Evolutionary conservation across 352 stramenopile species (phyloP).

Genomic region (Thalassiosira exigua): DNA sequence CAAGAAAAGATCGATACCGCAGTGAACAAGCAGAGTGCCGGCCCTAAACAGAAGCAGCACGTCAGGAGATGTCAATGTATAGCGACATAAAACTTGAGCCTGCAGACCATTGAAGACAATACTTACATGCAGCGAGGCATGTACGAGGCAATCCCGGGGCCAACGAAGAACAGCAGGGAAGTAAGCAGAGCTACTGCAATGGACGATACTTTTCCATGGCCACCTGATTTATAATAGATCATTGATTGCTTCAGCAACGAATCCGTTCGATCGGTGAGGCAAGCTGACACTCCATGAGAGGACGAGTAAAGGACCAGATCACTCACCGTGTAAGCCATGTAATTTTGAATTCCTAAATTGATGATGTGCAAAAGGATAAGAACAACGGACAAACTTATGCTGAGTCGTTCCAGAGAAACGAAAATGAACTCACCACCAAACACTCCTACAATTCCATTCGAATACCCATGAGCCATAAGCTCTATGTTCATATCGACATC

Average conservation of each 20-base stretch:
- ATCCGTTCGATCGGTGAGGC: too few species aligned
- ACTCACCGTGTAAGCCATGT: constrained; percentile 85
- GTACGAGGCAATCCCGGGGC: constrained; percentile 87
- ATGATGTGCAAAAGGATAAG: too few species aligned
- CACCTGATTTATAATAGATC: constrained; percentile 85
- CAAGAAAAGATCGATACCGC: constrained; percentile 89
- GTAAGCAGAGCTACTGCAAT: constrained; percentile 76
- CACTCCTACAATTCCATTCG: constrained; percentile 89
- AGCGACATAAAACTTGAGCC: too few species aligned
- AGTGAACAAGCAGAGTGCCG: constrained; percentile 91
- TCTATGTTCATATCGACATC: constrained; percentile 93
- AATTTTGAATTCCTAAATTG: constrained; percentile 90
- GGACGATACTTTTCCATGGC: constrained; percentile 51
- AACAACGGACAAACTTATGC: constrained; percentile 63
- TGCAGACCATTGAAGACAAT: too few species aligned
- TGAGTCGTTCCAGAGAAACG: background rate
- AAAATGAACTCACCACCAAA: constrained; percentile 75
- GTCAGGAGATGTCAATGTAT: too few species aligned
- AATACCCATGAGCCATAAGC: constrained; percentile 91
- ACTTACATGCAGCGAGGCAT: constrained; percentile 92
- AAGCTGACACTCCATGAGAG: too few species aligned
- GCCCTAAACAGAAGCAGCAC: too few species aligned
- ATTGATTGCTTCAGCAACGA: constrained; percentile 25
- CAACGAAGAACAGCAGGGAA: constrained; percentile 89
- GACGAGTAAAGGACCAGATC: constrained; percentile 3